Percentiles rank a stretch among this genome's conserved stretches.
phyloP scores from a whole-genome alignment of 495 filamentous ascomycete genomes.

The Rostrohypoxylon terebratum region DNA sequence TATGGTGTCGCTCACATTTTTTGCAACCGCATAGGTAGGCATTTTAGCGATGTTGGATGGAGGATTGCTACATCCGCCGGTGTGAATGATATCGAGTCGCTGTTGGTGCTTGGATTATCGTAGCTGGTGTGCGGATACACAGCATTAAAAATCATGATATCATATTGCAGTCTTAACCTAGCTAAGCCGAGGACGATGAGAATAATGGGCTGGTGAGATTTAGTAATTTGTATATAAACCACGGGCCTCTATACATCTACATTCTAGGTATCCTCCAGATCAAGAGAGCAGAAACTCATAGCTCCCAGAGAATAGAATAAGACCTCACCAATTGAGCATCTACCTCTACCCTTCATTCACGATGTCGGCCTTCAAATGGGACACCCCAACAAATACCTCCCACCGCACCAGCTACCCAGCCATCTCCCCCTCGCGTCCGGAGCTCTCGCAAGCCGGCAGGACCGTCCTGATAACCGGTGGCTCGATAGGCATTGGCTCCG shows the following conservation, averaged over 20 bases:
- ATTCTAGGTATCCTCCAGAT: background rate
- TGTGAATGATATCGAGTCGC: background rate
- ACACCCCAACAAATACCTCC: constrained; percentile 34
- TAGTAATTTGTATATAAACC: background rate
- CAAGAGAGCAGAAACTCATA: background rate
- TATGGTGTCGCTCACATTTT: constrained; percentile 1
- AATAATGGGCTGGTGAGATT: background rate
- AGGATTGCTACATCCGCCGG: background rate
- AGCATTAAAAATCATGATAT: background rate
- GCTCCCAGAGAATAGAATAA: background rate
- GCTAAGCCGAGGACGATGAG: background rate
- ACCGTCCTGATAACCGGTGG: constrained; percentile 63
- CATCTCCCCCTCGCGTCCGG: constrained; percentile 56
- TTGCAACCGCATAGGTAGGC: background rate
- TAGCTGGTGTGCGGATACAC: background rate
- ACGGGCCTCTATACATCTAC: background rate
- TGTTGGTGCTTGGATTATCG: background rate
- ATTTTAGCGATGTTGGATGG: background rate
- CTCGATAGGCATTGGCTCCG: constrained; percentile 50
- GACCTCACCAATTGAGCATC: background rate
- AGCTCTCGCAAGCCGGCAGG: constrained; percentile 60
- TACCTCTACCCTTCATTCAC: background rate
- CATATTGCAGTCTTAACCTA: background rate
- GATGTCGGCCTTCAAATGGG: background rate
- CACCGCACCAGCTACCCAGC: constrained; percentile 54